Evolutionary conservation across 2,329 filamentous ascomycete species (phyloP).

Genomic region (Trichoderma guizhouense): DNA sequence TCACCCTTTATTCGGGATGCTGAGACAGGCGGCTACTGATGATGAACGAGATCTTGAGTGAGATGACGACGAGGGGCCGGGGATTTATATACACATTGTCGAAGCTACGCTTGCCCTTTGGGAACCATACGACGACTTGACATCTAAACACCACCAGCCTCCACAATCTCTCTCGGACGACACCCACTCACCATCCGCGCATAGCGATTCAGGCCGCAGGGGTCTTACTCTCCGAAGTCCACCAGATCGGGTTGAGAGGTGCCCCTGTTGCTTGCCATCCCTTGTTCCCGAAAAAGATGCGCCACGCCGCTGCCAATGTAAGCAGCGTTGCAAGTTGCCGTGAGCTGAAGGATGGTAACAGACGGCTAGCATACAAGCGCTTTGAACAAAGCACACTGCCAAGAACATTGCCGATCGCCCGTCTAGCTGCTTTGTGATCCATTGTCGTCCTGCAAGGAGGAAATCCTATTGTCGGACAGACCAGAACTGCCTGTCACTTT

Average conservation of each 20-base stretch:
- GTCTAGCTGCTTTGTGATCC: background rate
- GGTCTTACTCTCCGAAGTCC: background rate
- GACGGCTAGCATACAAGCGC: background rate
- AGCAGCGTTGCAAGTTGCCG: background rate
- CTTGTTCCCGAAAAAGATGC: background rate
- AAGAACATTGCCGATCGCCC: background rate
- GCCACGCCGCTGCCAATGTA: background rate
- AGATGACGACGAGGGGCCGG: background rate
- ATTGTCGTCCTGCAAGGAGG: background rate
- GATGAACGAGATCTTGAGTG: background rate
- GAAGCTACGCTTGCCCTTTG: background rate
- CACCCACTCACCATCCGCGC: background rate
- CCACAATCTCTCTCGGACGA: background rate
- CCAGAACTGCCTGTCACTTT: background rate
- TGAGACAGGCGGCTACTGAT: background rate
- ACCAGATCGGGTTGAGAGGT: conserved; percentile 1
- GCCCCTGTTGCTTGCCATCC: background rate
- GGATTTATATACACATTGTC: conserved; percentile 12
- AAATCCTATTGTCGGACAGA: background rate
- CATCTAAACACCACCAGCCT: background rate
- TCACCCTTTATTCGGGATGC: background rate
- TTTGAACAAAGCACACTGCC: background rate
- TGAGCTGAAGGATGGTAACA: background rate
- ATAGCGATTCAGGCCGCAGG: background rate
- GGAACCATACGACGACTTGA: background rate